Evolutionary conservation across 2,329 filamentous ascomycete species (phyloP), one percentile per base, ranked within the genome.

Genomic region (Furcasterigmium sp.): DNA sequence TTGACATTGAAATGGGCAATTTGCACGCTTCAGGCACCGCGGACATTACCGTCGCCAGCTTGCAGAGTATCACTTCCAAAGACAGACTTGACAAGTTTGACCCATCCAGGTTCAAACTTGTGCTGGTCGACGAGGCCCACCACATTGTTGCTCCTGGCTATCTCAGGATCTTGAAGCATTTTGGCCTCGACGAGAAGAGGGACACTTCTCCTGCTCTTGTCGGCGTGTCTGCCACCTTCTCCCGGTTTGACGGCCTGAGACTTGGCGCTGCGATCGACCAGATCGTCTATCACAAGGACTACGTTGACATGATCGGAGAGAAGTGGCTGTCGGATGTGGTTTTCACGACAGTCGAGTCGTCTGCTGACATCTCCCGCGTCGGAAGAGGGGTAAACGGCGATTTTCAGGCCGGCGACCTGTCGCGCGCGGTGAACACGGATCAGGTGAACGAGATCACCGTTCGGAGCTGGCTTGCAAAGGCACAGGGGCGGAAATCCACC

Each of bases 91-190:
- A 63, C 28, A 96, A 95, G 58, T 97, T 91, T 55, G 80, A 94
- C 51, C 86, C 90, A 0, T 63, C 62, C 0, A 71, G 70, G 8
- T 97, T 91, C 72, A 98, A 98, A 64, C 78, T 98, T 0, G 70
- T 98, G 0, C 75, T 98, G 3, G 91, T 98, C 4, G 93, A 98
- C 51, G 93, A 98, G 65, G 93, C 91, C 5, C 93, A 98, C 61
- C 93, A 98, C 63, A 95, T 97, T 42, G 91, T 96, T 36, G 87
- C 93, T 1, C 75, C 80, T 2, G 81, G 82, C 8, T 97, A 97
- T 57, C 72, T 94, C 48, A 75, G 77, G 34, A 76, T 82, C 0
- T 69, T 98, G 38, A 70, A 76, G n/a, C 81, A 97, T 61, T 95
- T 98, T 60, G 80, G 83, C 0, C 74, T 95, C 15, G 54, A 59